A percentile compares a stretch with the other conserved stretches of the same genome.
phyloP scores from a whole-genome alignment of 1,284 basidiomycete species.

The Microbotryum intermedium region DNA sequence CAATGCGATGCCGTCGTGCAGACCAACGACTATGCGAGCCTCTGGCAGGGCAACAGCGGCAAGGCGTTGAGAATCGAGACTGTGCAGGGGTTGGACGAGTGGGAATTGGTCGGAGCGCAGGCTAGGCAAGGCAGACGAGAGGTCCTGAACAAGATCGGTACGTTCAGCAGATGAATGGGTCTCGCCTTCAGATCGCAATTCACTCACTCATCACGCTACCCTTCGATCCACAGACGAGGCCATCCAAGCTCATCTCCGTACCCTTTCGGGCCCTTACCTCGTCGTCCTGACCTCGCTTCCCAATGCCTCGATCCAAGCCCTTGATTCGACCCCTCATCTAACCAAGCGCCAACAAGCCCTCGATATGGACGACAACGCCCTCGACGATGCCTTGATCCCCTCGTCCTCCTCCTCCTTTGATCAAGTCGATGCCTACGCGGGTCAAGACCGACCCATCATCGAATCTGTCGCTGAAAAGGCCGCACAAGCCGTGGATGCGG shows the following conservation, averaged over 20 bases:
- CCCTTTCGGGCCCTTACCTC: neutral
- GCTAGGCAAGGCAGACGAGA: neutral
- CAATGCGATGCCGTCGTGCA: constrained; percentile 7
- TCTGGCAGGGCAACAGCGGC: constrained; percentile 1
- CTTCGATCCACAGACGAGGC: constrained; percentile 4
- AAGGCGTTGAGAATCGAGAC: constrained; percentile 4
- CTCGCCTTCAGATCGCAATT: neutral
- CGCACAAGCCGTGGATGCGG: neutral
- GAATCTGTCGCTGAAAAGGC: neutral
- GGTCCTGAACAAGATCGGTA: constrained; percentile 7
- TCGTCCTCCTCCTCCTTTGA: neutral
- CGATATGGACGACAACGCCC: neutral
- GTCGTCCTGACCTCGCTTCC: constrained; percentile 21
- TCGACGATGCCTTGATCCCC: neutral
- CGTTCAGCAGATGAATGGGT: neutral
- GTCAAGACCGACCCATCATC: constrained; percentile 6
- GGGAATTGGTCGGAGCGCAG: neutral
- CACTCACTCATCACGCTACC: neutral
- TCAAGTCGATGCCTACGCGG: neutral
- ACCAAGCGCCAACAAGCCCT: constrained; percentile 3
- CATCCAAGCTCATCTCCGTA: neutral
- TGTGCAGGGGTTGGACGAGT: constrained; percentile 10
- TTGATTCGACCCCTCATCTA: constrained; percentile 1
- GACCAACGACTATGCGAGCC: neutral
- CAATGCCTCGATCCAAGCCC: neutral